phyloP scores from a whole-genome alignment of 2,329 filamentous ascomycete genomes.

The Zopfia rhizophila region DNA sequence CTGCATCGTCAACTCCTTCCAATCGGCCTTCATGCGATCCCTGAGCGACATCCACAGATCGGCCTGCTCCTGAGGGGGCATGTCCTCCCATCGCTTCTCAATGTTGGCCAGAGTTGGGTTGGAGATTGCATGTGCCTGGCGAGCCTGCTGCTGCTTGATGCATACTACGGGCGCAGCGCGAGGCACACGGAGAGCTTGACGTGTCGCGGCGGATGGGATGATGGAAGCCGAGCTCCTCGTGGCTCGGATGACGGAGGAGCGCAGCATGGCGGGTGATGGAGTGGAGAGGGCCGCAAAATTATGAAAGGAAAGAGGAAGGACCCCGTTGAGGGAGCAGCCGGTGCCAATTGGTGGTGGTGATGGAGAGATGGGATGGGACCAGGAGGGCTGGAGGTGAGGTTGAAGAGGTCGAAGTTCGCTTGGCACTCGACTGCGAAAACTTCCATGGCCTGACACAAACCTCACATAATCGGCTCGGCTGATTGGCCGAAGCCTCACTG shows the following conservation, averaged over 20 bases:
- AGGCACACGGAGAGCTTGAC: constrained; percentile 41
- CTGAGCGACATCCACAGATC: constrained; percentile 98
- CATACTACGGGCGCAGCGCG: constrained; percentile 50
- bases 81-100: constrained; percentile 98
- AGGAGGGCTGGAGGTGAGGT: constrained; percentile 28
- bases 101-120: constrained; percentile 98
- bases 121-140: constrained; percentile 90
- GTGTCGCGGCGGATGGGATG: constrained; percentile 46
- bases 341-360: constrained; percentile 50
- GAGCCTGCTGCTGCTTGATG: constrained; percentile 60
- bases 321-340: constrained; percentile 48
- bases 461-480: not conserved
- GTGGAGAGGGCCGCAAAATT: constrained; percentile 50
- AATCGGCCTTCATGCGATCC: constrained; percentile 98
- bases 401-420: constrained; percentile 18
- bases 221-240: constrained; percentile 48
- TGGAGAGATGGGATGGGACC: constrained; percentile 39
- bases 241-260: constrained; percentile 52
- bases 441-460: constrained; percentile 2
- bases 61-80: constrained; percentile 98
- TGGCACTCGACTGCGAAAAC: not conserved
- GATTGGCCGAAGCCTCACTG: too few species aligned
- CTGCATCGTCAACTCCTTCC: constrained; percentile 92
- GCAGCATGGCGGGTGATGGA: constrained; percentile 50
- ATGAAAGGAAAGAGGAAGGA: constrained; percentile 40